Evolutionary conservation across 208 protist genomes (phyloP).

Genomic region (Crithidia bombi): DNA sequence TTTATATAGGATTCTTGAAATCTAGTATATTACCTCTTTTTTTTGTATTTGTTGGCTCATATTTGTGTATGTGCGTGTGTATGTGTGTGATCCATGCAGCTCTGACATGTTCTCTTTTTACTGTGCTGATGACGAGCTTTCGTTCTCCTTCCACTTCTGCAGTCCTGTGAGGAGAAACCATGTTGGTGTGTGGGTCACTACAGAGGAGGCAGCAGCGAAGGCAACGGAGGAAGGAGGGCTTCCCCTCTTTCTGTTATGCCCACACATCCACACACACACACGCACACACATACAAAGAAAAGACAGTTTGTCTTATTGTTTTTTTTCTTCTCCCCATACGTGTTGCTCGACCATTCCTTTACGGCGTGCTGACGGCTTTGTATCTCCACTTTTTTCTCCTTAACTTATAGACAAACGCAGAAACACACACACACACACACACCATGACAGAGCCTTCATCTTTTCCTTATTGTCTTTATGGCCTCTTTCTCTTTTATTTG

Average conservation of each 20-base stretch:
- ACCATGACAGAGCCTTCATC: no score
- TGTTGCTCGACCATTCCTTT: no score
- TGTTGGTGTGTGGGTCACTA: neutral
- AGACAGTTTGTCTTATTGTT: neutral
- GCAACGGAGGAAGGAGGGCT: neutral
- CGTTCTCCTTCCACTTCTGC: no score
- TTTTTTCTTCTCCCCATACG: neutral
- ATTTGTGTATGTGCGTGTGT: neutral
- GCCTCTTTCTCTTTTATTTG: neutral
- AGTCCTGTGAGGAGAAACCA: no score
- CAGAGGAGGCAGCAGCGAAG: no score
- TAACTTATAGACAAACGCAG: neutral
- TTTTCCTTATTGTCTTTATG: neutral
- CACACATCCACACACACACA: neutral
- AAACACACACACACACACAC: no score
- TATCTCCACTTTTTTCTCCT: neutral
- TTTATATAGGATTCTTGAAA: no score
- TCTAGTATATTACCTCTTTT: slow-evolving; percentile 7
- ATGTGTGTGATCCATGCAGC: neutral
- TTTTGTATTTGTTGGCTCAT: neutral
- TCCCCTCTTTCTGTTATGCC: neutral
- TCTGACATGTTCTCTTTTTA: no score
- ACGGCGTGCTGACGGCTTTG: no score
- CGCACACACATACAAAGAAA: slow-evolving; percentile 4
- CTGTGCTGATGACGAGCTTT: no score